phyloP scores from a whole-genome alignment of 2,329 filamentous ascomycete genomes.

The Microdochium nivale region DNA sequence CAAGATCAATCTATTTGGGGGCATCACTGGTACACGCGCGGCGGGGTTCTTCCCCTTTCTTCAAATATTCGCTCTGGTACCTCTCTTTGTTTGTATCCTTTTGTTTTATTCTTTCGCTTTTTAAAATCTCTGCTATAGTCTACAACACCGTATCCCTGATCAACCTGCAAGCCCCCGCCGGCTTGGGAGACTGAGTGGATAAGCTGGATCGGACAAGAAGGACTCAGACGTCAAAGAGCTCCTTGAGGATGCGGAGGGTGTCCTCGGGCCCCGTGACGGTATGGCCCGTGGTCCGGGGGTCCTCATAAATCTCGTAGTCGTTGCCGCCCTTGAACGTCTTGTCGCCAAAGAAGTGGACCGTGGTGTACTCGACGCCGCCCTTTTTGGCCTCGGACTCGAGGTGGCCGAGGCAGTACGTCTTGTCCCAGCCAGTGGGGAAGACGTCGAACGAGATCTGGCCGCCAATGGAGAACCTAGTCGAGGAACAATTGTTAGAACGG shows the following conservation, averaged over 20 bases:
- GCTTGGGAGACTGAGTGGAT: too few relatives aligned
- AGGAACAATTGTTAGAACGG: neutral
- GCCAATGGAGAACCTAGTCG: slow-evolving; percentile 77
- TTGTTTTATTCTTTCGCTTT: too few relatives aligned
- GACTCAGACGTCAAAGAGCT: slow-evolving; percentile 62
- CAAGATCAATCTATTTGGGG: too few relatives aligned
- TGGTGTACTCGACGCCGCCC: slow-evolving; percentile 70
- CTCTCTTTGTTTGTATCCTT: too few relatives aligned
- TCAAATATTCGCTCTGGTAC: too few relatives aligned
- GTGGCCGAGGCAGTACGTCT: slow-evolving; percentile 91
- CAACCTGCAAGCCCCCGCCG: too few relatives aligned
- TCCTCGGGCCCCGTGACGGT: slow-evolving; percentile 74
- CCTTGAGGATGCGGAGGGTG: slow-evolving; percentile 70
- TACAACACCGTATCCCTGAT: too few relatives aligned
- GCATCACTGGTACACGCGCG: too few relatives aligned
- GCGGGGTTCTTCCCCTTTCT: too few relatives aligned
- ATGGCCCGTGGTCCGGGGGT: slow-evolving; percentile 77
- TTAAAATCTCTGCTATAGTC: too few relatives aligned
- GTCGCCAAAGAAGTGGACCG: slow-evolving; percentile 96
- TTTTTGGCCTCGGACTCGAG: slow-evolving; percentile 70
- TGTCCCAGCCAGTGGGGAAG: slow-evolving; percentile 96
- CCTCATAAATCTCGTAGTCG: slow-evolving; percentile 88
- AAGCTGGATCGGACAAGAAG: too few relatives aligned
- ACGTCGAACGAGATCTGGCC: slow-evolving; percentile 98
- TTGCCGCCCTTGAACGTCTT: slow-evolving; percentile 89